phyloP scores from a whole-genome alignment of 1,139 yeast species.

The Torulaspora pretoriensis region DNA sequence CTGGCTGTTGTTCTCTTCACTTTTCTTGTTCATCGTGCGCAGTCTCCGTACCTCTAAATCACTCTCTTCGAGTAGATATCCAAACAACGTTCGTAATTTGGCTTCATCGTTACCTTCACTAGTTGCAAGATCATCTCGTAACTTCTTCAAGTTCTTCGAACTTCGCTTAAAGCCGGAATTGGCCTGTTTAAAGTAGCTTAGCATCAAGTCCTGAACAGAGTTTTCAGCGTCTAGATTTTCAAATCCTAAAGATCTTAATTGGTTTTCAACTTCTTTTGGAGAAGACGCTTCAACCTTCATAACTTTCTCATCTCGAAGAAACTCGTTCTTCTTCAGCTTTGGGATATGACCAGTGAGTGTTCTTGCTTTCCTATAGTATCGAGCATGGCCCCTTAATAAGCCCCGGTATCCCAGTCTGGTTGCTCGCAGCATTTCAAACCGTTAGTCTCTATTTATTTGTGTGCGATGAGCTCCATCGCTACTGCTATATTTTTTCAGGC shows the following conservation, averaged over 20 bases:
- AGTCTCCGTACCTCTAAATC: constrained; percentile 25
- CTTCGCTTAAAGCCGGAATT: constrained; percentile 27
- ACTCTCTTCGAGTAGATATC: constrained; percentile 26
- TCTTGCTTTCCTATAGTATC: constrained; percentile 15
- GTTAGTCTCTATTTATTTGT: neutral
- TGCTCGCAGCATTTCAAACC: constrained; percentile 1
- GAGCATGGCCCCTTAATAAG: constrained; percentile 7
- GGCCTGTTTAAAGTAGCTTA: constrained; percentile 23
- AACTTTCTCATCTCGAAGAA: constrained; percentile 7
- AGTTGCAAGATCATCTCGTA: constrained; percentile 14
- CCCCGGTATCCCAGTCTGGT: neutral
- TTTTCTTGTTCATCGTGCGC: constrained; percentile 17
- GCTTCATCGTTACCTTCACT: constrained; percentile 5
- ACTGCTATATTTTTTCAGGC: neutral
- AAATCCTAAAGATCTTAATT: constrained; percentile 16
- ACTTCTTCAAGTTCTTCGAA: constrained; percentile 16
- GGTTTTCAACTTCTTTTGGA: constrained; percentile 6
- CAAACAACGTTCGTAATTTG: constrained; percentile 19
- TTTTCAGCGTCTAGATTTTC: constrained; percentile 14
- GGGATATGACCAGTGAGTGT: constrained; percentile 14
- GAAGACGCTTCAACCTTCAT: constrained; percentile 4
- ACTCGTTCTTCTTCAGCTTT: constrained; percentile 7
- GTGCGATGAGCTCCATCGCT: neutral
- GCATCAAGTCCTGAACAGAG: constrained; percentile 18
- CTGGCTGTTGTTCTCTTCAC: constrained; percentile 2